Evolutionary conservation across 345 rosid genomes (phyloP), one percentile per base, ranked within the genome.

Genomic region (Euclidium syriacum): DNA sequence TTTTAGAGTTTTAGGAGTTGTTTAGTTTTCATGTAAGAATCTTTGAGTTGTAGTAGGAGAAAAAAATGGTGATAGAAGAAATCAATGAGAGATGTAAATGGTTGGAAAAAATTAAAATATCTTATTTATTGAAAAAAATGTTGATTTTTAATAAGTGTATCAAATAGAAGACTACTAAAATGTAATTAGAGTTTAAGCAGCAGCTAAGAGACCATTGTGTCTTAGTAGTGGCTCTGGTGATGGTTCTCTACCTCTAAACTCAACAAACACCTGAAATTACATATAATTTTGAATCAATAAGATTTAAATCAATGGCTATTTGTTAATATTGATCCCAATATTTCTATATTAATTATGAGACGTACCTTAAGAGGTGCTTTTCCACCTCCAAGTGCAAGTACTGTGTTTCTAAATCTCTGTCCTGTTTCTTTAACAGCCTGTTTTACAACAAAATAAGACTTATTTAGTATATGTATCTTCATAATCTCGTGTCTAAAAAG

Each of bases 321-420:
- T 10, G 4, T 7, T 22, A 24, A 39, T 30, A n/a, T n/a, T n/a
- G n/a, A n/a, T n/a, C n/a, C n/a, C n/a, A n/a, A n/a, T n/a, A n/a
- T n/a, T n/a, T n/a, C n/a, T n/a, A n/a, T n/a, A n/a, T n/a, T n/a
- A n/a, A n/a, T n/a, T n/a, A n/a, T n/a, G n/a, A n/a, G n/a, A n/a
- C n/a, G n/a, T n/a, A 91, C 96, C 86, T 86, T 76, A 6, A 83
- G 64, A 56, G 98, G 95, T 0, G 91, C 83, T 68, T 86, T 91
- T 49, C 95, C 98, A 55, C 98, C 98, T 53, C 98, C 98, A 50
- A 88, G 90, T 35, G 95, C 96, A 52, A 91, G 95, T 64, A 91
- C 64, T 32, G 98, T 91, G 72, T 91, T 83, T 19, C 91, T 74
- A 80, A 91, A 91, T 75, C 70, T 86, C 52, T 46, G 64, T 26